phyloP scores from a whole-genome alignment of 2,329 filamentous ascomycete species.

The Penicillium capsulatum region DNA sequence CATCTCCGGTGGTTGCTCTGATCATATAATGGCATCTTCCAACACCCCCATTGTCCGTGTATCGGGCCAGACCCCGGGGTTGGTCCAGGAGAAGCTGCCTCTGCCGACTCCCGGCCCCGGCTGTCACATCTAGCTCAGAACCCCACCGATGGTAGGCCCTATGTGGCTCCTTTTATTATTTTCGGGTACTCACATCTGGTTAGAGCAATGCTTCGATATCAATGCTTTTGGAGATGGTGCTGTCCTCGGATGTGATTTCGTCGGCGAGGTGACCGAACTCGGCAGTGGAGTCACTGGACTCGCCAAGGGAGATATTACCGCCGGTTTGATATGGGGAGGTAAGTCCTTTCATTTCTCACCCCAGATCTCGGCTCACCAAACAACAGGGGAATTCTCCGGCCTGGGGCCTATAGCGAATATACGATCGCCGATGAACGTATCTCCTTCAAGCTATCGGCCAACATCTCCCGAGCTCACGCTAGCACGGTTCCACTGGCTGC shows the following conservation, averaged over 20 bases:
- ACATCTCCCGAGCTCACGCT: conserved; percentile 30
- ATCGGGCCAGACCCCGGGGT: conserved; percentile 2
- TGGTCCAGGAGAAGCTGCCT: conserved; percentile 12
- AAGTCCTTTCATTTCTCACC: neutral
- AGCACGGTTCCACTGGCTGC: conserved; percentile 41
- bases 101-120: conserved; percentile 6
- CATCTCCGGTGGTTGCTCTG: no score
- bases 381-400: conserved; percentile 8
- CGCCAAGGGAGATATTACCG: conserved; percentile 33
- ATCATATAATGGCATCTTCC: no score
- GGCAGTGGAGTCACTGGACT: conserved; percentile 30
- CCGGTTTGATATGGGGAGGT: conserved; percentile 34
- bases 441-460: conserved; percentile 38
- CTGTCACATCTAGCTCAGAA: conserved; percentile 25
- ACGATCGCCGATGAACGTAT: conserved; percentile 40
- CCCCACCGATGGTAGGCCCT: conserved; percentile 19
- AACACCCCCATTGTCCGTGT: conserved; percentile 14
- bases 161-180: neutral
- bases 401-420: conserved; percentile 42
- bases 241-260: conserved; percentile 32
- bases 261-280: conserved; percentile 30
- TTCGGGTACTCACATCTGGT: neutral
- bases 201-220: conserved; percentile 34
- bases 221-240: conserved; percentile 37
- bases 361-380: neutral